phyloP scores from a whole-genome alignment of 2,329 filamentous ascomycete species.

The Aspergillus vadensis region DNA sequence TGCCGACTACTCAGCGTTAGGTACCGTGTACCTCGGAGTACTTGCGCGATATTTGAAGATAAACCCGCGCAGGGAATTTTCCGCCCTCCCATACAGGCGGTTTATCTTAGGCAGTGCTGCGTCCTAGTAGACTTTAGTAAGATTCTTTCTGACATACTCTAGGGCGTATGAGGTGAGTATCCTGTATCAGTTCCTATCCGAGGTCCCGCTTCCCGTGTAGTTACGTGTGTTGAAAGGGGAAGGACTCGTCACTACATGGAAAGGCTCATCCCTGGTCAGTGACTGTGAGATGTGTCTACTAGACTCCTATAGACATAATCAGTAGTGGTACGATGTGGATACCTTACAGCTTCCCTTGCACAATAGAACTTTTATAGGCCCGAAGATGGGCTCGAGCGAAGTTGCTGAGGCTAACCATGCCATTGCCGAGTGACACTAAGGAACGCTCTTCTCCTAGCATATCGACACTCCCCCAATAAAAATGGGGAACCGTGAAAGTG shows the following conservation, averaged over 20 bases:
- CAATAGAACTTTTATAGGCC: conserved; percentile 10
- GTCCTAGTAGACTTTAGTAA: background rate
- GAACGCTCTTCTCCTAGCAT: conserved; percentile 8
- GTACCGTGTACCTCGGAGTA: conserved; percentile 4
- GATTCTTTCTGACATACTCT: background rate
- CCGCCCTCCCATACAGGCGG: conserved; percentile 2
- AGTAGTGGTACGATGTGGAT: conserved; percentile 9
- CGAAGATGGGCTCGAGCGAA: conserved; percentile 4
- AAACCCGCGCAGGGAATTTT: conserved; percentile 6
- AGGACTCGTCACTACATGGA: background rate
- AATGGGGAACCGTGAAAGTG: background rate
- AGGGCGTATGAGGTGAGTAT: background rate
- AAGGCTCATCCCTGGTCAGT: background rate
- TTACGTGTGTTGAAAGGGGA: background rate
- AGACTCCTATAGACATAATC: background rate
- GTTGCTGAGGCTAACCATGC: conserved; percentile 1
- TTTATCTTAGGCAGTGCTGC: background rate
- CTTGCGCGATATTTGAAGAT: conserved; percentile 5
- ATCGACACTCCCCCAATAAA: conserved; percentile 7
- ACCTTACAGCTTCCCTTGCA: conserved; percentile 12
- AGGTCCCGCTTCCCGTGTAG: conserved; percentile 1
- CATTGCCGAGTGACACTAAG: conserved; percentile 12
- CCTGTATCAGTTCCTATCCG: background rate
- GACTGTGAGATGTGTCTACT: conserved; percentile 6
- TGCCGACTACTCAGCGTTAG: background rate